Evolutionary conservation across 108 stramenopile genomes (phyloP), one percentile per base, ranked within the genome.

Genomic region (Nannochloropsis gaditana): DNA sequence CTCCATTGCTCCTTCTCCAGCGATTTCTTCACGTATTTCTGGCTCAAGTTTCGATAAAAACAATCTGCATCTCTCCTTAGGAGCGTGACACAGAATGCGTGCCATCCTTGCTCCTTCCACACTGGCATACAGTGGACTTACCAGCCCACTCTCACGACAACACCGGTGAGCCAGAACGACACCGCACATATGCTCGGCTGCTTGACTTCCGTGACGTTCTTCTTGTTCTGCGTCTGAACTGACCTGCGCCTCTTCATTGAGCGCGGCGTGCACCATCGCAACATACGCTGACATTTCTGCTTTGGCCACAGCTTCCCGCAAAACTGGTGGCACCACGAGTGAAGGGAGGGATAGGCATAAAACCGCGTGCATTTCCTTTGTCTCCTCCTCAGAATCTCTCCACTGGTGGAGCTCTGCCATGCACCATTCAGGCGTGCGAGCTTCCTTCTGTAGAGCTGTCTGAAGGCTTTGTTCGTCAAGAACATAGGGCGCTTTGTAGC

Each of bases 41-140:
- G 31, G 31, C 1, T 31, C 5, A n/a, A 73, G 59, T 15, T n/a
- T 15, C 19, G 59, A n/a, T 15, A 73, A 8, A n/a, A 73, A 73
- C 19, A n/a, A n/a, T n/a, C n/a, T 73, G 5, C 59, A 15, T 73
- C 5, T 73, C 59, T 73, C 59, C 59, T 73, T 15, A 2, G 59
- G 59, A n/a, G 59, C 59, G 19, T n/a, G 59, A n/a, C 19, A n/a
- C 59, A 73, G n/a, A n/a, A 73, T n/a, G n/a, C 59, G 59, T 6
- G 59, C 59, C 59, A 73, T 73, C 59, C 59, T 73, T 73, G 59
- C 59, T n/a, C 59, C 59, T 73, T 73, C 59, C 15, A 73, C 59
- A 73, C 19, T n/a, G n/a, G 59, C 59, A 8, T 73, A 73, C 59
- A 73, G n/a, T n/a, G 59, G 6, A 73, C 59, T 73, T n/a, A 73